Conservation (phyloP, 2,329 filamentous ascomycete genomes). For the Colletotrichum sp. region DNA sequence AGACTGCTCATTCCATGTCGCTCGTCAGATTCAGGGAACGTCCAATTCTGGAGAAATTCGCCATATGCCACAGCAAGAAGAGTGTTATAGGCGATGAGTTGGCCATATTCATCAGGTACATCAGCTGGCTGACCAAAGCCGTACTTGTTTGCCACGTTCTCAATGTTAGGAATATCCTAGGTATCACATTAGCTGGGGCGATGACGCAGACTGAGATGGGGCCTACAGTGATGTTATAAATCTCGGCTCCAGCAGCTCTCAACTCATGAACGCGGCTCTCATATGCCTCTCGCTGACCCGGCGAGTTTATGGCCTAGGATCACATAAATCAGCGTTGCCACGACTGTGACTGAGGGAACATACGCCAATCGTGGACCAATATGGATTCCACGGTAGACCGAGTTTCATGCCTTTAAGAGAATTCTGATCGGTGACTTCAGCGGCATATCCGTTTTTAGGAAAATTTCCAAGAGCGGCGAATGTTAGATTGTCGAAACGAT, state of each 20-base stretch:
- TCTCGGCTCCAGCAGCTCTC: not conserved
- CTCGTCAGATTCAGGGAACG: conserved; percentile 15
- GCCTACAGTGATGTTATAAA: not conserved
- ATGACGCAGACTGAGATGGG: not conserved
- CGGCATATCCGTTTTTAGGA: not conserved
- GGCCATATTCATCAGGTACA: conserved; percentile 2
- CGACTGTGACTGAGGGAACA: not conserved
- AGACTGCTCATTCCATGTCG: conserved; percentile 20
- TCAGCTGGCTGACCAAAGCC: conserved; percentile 17
- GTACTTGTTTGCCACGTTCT: conserved; percentile 16
- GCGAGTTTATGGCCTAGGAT: not conserved
- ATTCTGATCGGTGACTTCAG: not conserved
- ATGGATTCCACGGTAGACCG: not conserved
- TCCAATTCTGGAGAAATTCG: conserved; percentile 24
- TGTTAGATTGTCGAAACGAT: not conserved
- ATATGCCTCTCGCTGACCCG: not conserved
- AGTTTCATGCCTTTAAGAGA: not conserved
- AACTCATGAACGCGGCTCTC: not conserved
- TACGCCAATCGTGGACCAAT: not conserved
- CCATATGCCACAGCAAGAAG: conserved; percentile 25
- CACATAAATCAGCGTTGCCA: not conserved
- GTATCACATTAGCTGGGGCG: not conserved
- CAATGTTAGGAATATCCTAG: not conserved
- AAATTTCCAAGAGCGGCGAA: not conserved
- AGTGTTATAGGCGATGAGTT: conserved; percentile 18